phyloP scores from a whole-genome alignment of 2,329 filamentous ascomycete species.

The Colletotrichum scovillei region DNA sequence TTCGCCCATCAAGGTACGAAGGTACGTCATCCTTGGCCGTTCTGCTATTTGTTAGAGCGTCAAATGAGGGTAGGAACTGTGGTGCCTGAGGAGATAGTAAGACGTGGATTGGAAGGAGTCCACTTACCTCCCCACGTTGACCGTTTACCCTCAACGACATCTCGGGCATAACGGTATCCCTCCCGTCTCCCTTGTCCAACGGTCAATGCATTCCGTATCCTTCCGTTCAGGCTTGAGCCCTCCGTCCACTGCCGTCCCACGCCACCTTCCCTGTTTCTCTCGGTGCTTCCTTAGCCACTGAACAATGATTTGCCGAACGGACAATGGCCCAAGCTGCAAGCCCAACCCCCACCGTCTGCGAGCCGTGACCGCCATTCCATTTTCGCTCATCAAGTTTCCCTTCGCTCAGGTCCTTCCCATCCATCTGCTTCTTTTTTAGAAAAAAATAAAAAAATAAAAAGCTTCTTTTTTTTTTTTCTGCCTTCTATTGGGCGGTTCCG shows the following conservation, averaged over 20 bases:
- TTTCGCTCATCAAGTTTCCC: conserved; percentile 12
- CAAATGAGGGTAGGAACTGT: too few species aligned
- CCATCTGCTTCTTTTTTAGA: neutral
- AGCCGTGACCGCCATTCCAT: conserved; percentile 30
- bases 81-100: too few species aligned
- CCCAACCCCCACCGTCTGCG: conserved; percentile 34
- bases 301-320: conserved; percentile 22
- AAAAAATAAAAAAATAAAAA: neutral
- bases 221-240: conserved; percentile 55
- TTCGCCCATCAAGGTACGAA: conserved; percentile 17
- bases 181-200: neutral
- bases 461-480: neutral
- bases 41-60: neutral
- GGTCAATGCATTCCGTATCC: conserved; percentile 47
- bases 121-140: neutral
- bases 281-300: conserved; percentile 42
- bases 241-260: conserved; percentile 56
- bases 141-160: neutral
- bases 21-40: conserved; percentile 15
- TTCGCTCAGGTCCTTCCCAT: neutral
- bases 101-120: neutral
- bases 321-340: conserved; percentile 15
- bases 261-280: conserved; percentile 67
- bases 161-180: neutral
- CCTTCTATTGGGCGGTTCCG: conserved; percentile 23